Base-by-base conservation (phyloP, 2,329 filamentous ascomycete species). In the Colletotrichum caudatum region DNA sequence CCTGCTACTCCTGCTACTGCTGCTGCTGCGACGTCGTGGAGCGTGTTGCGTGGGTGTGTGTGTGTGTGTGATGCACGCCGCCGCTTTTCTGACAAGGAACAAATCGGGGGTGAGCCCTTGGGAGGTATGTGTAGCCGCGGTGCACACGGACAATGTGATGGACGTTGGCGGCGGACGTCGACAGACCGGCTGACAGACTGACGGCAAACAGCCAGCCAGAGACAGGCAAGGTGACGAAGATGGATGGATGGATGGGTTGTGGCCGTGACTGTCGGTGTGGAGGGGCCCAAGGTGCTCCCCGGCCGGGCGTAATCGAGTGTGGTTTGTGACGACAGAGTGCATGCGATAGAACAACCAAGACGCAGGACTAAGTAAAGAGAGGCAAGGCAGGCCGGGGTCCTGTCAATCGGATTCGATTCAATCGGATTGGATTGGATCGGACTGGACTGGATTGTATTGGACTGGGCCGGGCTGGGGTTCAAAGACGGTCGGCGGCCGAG, bases 91-190 rank as follows among this genome's bases (percentile, higher is more conserved):
- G 46, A 37, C 58, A 68, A 54, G 46, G 53, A 59, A 71, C 69
- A 69, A 48, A 37, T 64, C 53, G 65, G 65, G 23, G 53, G 37
- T 20, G 51, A 37, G 51, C 64, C 53, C 8, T 57, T 33, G 48
- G 56, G 8, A 35, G 3, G 37, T 50, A 35, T 23, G 39, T 26
- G 53, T 50, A 59, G 41, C 53, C 53, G 60, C 48, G 44, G 50
- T 63, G 50, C 63, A 65, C 57, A 71, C 64, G 29, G 64, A 71
- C 68, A 14, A 53, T 53, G 5, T 12, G 41, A 20, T 39, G 39
- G 39, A 41, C 5, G 39, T 14, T 41, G 57, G 35, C 65, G 60
- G 67, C 65, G 60, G 67, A 66, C 54, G 54, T 60, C 48, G 62
- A 60, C 39, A 48, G 37, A 39, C 41, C 8, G 41, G 7, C 41